Evolutionary conservation across 768 basidiomycete genomes (phyloP), one percentile per base, ranked within the genome.

Genomic region (Auricularia heimuer): DNA sequence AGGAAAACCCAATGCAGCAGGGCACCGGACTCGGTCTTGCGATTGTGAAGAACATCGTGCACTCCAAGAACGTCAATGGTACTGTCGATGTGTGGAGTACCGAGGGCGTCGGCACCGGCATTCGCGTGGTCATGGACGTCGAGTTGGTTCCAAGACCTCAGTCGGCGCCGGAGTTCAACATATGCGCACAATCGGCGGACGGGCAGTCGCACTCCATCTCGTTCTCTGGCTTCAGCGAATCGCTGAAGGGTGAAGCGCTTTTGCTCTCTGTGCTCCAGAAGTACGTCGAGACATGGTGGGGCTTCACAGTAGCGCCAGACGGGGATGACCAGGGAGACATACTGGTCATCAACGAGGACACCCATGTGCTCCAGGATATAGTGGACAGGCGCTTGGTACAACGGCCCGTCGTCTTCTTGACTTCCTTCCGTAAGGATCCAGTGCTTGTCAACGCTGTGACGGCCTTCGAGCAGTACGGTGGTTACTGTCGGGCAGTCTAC

Each of bases 31-130:
- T 98, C 7, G 95, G 95, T 10, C 85, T 97, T 29, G 94, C 95
- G 37, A 97, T 98, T 68, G 95, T 97, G 72, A 93, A 90, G 77
- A 92, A 89, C 69, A 97, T 97, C 68, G 84, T 95, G 44, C 85
- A 84, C 16, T 92, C 92, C 2, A 86, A 90, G 56, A 90, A 87
- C 68, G 87, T 98, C 63, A 83, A 86, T 34, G 95, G 95, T 58
- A 93, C 93, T 70, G 89, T 97, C 45, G 95, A 97, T 70, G 94
- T 98, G 10, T 88, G 88, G 86, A 95, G 92, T 67, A 87, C 90
- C 68, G 94, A 95, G 76, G 90, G 85, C 18, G 79, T 85, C 44
- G 95, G 95, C 34, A 97, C 95, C 2, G 93, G 95, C 73, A 94
- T 97, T 74, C 90, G 89, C 69, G 85, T 96, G 54, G 84, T 83